Conservation (phyloP, 2,329 filamentous ascomycete genomes). For the Trichophyton equinum region DNA sequence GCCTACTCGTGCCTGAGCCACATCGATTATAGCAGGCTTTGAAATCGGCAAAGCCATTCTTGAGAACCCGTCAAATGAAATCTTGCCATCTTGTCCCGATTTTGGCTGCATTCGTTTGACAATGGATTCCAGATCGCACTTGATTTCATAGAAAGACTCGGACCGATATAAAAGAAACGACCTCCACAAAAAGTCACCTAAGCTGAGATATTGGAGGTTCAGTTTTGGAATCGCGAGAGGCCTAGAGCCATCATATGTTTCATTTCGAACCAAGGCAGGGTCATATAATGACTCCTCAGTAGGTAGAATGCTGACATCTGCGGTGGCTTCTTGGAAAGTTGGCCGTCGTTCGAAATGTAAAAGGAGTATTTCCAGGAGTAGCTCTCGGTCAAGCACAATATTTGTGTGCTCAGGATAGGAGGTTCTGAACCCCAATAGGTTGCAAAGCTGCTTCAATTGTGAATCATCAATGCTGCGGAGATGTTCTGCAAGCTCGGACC, state of each 20-base stretch:
- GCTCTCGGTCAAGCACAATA: conserved; percentile 46
- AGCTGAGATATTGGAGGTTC: conserved; percentile 87
- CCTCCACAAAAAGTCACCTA: conserved; percentile 94
- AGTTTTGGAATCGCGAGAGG: conserved; percentile 87
- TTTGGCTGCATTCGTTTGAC: conserved; percentile 68
- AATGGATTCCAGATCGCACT: conserved; percentile 76
- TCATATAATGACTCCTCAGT: conserved; percentile 76
- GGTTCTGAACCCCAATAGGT: conserved; percentile 63
- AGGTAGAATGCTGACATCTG: conserved; percentile 62
- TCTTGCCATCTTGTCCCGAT: conserved; percentile 45
- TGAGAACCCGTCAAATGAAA: conserved; percentile 68
- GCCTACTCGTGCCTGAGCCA: conserved; percentile 70
- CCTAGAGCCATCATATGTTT: conserved; percentile 72
- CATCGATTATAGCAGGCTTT: conserved; percentile 76
- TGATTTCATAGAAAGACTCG: conserved; percentile 86
- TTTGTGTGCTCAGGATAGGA: conserved; percentile 63
- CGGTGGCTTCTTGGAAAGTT: conserved; percentile 69
- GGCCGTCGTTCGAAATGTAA: conserved; percentile 62
- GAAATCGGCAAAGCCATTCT: conserved; percentile 83
- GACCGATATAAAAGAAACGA: conserved; percentile 78
- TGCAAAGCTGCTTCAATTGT: conserved; percentile 59
- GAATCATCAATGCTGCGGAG: conserved; percentile 59
- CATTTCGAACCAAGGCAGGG: conserved; percentile 61
- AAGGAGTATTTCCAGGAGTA: conserved; percentile 54
- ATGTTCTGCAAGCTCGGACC: conserved; percentile 64